phyloP scores from a whole-genome alignment of 371 early-diverging fungal species.

The Entomophthora muscae region DNA sequence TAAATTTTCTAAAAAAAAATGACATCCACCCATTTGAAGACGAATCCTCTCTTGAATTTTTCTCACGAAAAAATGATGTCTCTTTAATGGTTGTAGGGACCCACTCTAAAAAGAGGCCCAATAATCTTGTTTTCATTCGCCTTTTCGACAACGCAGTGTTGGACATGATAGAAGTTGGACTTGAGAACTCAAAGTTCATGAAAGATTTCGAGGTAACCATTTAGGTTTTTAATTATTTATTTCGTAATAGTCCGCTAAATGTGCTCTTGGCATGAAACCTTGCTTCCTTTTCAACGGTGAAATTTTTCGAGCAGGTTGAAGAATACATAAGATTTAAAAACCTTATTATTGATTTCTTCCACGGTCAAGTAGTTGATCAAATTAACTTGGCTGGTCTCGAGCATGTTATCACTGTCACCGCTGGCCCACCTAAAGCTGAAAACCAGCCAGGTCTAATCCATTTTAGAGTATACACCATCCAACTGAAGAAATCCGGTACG shows the following conservation, averaged over 20 bases:
- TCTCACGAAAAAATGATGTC: conserved; percentile 86
- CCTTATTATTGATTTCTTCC: conserved; percentile 56
- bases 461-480: conserved; percentile 60
- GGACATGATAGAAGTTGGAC: conserved; percentile 89
- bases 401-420: conserved; percentile 71
- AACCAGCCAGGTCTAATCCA: conserved; percentile 37
- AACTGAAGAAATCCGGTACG: conserved; percentile 69
- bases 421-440: conserved; percentile 33
- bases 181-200: conserved; percentile 43
- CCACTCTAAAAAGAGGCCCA: conserved; percentile 92
- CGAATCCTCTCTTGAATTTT: conserved; percentile 74
- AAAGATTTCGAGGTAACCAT: conserved; percentile 46
- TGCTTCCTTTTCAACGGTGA: conserved; percentile 82
- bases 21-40: conserved; percentile 93
- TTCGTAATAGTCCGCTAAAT: conserved; percentile 35
- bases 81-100: conserved; percentile 73
- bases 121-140: conserved; percentile 76
- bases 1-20: conserved; percentile 78
- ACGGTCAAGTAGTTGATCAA: conserved; percentile 47
- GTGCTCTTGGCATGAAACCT: conserved; percentile 77
- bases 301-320: conserved; percentile 48
- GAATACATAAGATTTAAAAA: conserved; percentile 56
- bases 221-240: neutral
- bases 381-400: conserved; percentile 79
- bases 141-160: conserved; percentile 82